A percentile compares a stretch with the other conserved stretches of the same genome.
Conservation (phyloP, 2,329 filamentous ascomycete species). For the Beauveria sp. region DNA sequence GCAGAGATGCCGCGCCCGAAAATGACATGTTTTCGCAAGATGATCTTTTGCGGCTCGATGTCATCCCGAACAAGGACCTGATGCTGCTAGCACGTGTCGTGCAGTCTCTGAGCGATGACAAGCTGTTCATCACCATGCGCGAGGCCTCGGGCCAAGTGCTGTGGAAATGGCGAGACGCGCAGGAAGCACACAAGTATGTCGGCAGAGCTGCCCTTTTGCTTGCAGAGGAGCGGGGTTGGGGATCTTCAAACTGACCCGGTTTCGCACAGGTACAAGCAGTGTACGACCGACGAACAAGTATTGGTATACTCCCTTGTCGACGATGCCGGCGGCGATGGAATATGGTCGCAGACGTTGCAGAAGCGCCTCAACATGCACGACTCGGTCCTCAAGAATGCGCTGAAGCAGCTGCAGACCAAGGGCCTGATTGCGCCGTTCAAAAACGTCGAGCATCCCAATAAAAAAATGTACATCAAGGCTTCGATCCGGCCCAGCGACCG, state of each 20-base stretch:
- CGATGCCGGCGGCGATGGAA: slow-evolving; percentile 72
- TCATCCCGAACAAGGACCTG: slow-evolving; percentile 51
- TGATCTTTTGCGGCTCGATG: slow-evolving; percentile 48
- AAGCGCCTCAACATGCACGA: slow-evolving; percentile 76
- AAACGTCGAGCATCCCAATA: slow-evolving; percentile 80
- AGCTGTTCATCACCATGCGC: slow-evolving; percentile 44
- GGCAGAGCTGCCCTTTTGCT: not conserved
- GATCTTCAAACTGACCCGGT: not conserved
- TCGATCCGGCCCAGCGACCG: slow-evolving; percentile 79
- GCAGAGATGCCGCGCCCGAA: slow-evolving; percentile 40
- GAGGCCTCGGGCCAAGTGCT: slow-evolving; percentile 32
- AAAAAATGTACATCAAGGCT: slow-evolving; percentile 94
- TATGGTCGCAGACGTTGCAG: slow-evolving; percentile 86
- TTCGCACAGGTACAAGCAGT: slow-evolving; percentile 45
- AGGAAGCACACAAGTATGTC: slow-evolving; percentile 55
- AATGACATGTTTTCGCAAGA: slow-evolving; percentile 49
- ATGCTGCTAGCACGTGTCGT: slow-evolving; percentile 47
- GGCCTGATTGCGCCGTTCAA: slow-evolving; percentile 83
- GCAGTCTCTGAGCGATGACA: slow-evolving; percentile 52
- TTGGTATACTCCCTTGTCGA: slow-evolving; percentile 88
- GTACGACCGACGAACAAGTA: slow-evolving; percentile 64
- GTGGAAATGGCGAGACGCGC: slow-evolving; percentile 52
- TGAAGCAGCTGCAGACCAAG: slow-evolving; percentile 78
- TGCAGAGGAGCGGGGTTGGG: not conserved
- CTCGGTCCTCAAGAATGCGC: slow-evolving; percentile 67